phyloP scores from a whole-genome alignment of 2,329 filamentous ascomycete genomes.

The Pyrenophora tritici-repentis region DNA sequence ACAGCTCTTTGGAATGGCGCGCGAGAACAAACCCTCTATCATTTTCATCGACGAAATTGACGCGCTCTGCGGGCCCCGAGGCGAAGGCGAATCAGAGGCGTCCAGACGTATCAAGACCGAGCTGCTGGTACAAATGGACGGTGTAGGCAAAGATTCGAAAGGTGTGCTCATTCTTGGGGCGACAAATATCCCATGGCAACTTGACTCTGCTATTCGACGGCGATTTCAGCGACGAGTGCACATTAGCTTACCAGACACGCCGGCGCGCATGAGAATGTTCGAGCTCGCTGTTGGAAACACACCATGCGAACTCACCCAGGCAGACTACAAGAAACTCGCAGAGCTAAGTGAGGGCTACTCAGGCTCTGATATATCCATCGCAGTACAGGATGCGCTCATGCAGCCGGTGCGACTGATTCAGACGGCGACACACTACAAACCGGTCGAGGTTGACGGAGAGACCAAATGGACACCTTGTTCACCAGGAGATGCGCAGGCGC shows the following conservation, averaged over 20 bases:
- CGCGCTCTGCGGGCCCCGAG: constrained; percentile 88
- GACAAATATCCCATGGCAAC: constrained; percentile 98
- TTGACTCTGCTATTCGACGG: constrained; percentile 92
- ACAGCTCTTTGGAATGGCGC: constrained; percentile 94
- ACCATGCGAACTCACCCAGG: constrained; percentile 77
- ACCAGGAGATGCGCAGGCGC: constrained; percentile 81
- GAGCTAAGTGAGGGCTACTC: constrained; percentile 91
- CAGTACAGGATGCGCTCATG: constrained; percentile 96
- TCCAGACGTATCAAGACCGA: constrained; percentile 98
- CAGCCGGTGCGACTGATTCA: constrained; percentile 96
- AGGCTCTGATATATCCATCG: constrained; percentile 93
- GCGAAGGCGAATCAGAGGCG: constrained; percentile 96
- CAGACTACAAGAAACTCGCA: constrained; percentile 80
- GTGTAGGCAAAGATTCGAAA: constrained; percentile 92
- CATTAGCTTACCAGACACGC: constrained; percentile 86
- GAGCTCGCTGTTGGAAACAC: constrained; percentile 93
- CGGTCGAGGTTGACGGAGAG: constrained; percentile 71
- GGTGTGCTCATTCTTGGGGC: constrained; percentile 94
- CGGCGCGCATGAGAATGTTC: constrained; percentile 92
- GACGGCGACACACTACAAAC: constrained; percentile 96
- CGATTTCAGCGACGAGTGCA: constrained; percentile 96
- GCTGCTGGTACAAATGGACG: constrained; percentile 98
- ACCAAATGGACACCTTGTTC: constrained; percentile 87
- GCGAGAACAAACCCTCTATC: constrained; percentile 96
- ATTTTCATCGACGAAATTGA: constrained; percentile 99